phyloP scores from a whole-genome alignment of 805 yeast genomes.

The Yarrowia deformans region DNA sequence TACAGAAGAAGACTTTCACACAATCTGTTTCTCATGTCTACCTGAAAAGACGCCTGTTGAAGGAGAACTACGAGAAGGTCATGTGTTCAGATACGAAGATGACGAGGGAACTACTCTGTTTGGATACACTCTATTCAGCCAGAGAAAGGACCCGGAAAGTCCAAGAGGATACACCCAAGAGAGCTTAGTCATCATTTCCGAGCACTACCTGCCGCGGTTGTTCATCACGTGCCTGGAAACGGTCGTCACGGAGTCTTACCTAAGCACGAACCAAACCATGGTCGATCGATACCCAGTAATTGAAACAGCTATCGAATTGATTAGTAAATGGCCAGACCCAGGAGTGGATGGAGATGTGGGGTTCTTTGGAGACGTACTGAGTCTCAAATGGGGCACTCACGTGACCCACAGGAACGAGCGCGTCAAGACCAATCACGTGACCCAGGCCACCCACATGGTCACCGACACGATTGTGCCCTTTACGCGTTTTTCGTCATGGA shows the following conservation, averaged over 20 bases:
- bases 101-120: constrained; percentile 36
- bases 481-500: constrained; percentile 28
- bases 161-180: constrained; percentile 46
- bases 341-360: constrained; percentile 33
- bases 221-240: constrained; percentile 43
- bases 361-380: constrained; percentile 15
- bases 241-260: constrained; percentile 39
- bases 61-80: constrained; percentile 32
- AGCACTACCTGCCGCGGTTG: constrained; percentile 42
- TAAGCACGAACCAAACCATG: constrained; percentile 39
- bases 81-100: constrained; percentile 41
- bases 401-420: background rate
- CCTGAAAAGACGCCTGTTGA: constrained; percentile 45
- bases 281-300: constrained; percentile 44
- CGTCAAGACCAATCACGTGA: constrained; percentile 1
- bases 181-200: constrained; percentile 44
- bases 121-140: constrained; percentile 44
- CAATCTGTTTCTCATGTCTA: constrained; percentile 46
- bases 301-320: constrained; percentile 45
- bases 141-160: constrained; percentile 41
- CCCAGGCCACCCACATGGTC: constrained; percentile 1
- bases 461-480: constrained; percentile 1
- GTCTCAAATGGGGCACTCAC: constrained; percentile 16
- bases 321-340: constrained; percentile 46
- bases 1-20: constrained; percentile 45